These are phyloP conservation scores for Eimeria falciformis DNA, from an alignment of 169 alveolate genomes.

Conservation along the genomic window DNA sequence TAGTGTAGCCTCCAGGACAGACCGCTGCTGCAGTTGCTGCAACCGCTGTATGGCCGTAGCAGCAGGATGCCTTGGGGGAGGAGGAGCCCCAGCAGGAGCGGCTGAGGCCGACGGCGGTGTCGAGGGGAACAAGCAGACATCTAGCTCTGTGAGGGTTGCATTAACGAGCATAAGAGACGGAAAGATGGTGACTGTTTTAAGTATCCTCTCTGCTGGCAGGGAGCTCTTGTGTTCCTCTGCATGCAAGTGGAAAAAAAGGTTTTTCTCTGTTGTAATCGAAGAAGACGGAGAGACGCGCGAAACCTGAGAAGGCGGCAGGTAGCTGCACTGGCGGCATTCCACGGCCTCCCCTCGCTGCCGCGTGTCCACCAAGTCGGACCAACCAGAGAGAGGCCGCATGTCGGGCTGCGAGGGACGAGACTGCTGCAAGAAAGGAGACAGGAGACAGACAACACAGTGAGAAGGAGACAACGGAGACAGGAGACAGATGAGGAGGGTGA, in stretches of 20 bases:
- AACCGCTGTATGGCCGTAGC: conserved; percentile 63
- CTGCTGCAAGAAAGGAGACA: not conserved
- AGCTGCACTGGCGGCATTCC: conserved; percentile 55
- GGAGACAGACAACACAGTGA: not conserved
- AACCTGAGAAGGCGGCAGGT: conserved; percentile 64
- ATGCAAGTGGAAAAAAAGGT: conserved; percentile 84
- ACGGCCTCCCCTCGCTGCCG: conserved; percentile 51
- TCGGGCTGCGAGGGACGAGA: not conserved
- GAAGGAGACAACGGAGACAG: not conserved
- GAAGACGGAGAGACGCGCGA: conserved; percentile 24
- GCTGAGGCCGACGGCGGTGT: conserved; percentile 6
- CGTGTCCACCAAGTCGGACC: conserved; percentile 70
- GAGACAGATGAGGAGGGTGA: not conserved
- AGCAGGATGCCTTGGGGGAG: conserved; percentile 21
- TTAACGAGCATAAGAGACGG: conserved; percentile 89
- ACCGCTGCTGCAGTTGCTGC: conserved; percentile 72
- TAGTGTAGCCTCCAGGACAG: conserved; percentile 66
- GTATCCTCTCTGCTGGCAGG: conserved; percentile 87
- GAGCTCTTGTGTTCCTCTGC: conserved; percentile 83
- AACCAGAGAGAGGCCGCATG: conserved; percentile 62
- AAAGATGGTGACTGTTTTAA: conserved; percentile 83
- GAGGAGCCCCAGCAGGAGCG: conserved; percentile 47
- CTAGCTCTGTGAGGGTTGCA: conserved; percentile 88
- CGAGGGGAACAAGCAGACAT: conserved; percentile 73
- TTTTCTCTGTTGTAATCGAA: conserved; percentile 74